Conservation (phyloP, 2,329 filamentous ascomycete species). For the Coccinonectria pachysandricola region DNA sequence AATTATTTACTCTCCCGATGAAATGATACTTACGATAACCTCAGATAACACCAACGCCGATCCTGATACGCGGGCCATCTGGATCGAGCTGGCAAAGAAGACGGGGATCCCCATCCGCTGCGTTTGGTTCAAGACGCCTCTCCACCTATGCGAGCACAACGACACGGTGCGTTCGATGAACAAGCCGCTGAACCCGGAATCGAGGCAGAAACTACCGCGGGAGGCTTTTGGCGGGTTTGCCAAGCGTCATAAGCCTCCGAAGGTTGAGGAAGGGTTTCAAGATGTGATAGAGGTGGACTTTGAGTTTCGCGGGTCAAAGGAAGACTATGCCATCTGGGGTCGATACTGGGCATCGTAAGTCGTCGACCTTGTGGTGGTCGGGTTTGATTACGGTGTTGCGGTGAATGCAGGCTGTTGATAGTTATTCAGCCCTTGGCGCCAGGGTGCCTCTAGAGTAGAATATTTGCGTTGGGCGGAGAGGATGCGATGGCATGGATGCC, state of each 20-base stretch:
- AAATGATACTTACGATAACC: too few relatives aligned
- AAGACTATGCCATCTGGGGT: constrained; percentile 62
- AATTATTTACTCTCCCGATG: too few relatives aligned
- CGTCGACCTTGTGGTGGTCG: too few relatives aligned
- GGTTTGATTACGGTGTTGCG: too few relatives aligned
- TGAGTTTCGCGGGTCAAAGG: constrained; percentile 57
- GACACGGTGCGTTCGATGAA: constrained; percentile 70
- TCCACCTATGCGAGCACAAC: constrained; percentile 72
- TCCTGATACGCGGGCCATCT: constrained; percentile 62
- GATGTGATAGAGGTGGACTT: constrained; percentile 73
- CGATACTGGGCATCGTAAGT: constrained; percentile 76
- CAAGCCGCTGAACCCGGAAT: constrained; percentile 69
- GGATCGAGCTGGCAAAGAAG: constrained; percentile 65
- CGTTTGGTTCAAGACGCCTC: constrained; percentile 68
- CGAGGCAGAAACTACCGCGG: constrained; percentile 59
- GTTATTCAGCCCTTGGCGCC: too few relatives aligned
- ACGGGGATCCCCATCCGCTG: constrained; percentile 69
- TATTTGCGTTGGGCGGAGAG: too few relatives aligned
- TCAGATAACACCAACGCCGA: constrained; percentile 95
- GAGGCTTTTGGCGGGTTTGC: constrained; percentile 72
- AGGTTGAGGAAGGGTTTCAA: constrained; percentile 67
- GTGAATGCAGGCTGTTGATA: too few relatives aligned
- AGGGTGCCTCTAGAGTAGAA: too few relatives aligned
- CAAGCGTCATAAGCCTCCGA: constrained; percentile 63
- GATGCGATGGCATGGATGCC: too few relatives aligned